Conservation (phyloP, 2,329 filamentous ascomycete genomes). For the Neofusicoccum kwambonambiense region DNA sequence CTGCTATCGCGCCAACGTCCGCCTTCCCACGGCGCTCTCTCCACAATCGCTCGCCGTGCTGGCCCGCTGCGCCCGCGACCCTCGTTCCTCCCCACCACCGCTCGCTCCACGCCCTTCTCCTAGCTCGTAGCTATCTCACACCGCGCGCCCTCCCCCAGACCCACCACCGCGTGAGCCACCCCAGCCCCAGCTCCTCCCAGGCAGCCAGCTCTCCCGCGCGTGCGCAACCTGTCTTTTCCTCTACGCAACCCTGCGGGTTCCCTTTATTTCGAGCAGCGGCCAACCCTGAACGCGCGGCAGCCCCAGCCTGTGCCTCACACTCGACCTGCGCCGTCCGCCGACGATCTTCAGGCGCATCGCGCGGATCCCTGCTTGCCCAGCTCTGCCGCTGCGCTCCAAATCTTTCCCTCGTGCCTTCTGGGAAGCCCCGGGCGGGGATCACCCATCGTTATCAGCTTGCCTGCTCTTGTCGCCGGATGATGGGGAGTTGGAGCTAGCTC, state of each 20-base stretch:
- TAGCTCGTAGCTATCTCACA: not conserved
- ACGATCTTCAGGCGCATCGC: not conserved
- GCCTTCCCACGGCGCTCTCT: not conserved
- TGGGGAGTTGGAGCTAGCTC: conserved; percentile 17
- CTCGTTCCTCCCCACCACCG: conserved; percentile 14
- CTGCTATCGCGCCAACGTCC: conserved; percentile 2
- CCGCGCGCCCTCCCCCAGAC: not conserved
- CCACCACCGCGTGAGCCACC: conserved; percentile 15
- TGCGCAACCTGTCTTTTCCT: conserved; percentile 14
- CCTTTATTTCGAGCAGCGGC: not conserved
- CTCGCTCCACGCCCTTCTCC: not conserved
- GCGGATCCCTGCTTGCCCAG: conserved; percentile 3
- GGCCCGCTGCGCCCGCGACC: not conserved
- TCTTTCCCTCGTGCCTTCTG: not conserved
- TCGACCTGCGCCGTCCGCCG: not conserved
- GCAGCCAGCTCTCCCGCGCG: not conserved
- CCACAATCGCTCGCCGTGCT: not conserved
- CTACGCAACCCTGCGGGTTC: not conserved
- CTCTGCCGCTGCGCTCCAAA: not conserved
- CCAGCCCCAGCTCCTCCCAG: not conserved
- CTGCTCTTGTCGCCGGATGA: conserved; percentile 1
- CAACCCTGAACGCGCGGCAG: conserved; percentile 9
- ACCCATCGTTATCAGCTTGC: conserved; percentile 3
- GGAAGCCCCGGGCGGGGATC: not conserved
- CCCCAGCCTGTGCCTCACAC: not conserved